Base-by-base conservation (phyloP, 441 rosid genomes). In the Pelargonium myrrhifolium region DNA sequence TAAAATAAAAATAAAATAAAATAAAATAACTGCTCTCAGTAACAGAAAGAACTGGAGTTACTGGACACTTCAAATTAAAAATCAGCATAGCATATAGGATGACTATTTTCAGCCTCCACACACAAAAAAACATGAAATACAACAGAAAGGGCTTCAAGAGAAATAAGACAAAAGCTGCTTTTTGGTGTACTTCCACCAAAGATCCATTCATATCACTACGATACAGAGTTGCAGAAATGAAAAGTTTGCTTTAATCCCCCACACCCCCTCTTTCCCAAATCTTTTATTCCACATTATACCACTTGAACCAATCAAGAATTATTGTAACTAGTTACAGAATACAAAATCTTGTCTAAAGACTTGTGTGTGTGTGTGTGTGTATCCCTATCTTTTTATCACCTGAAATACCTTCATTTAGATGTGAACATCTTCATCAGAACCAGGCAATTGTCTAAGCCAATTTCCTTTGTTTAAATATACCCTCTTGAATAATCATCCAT, bases 21-120 rank as follows among this genome's bases (percentile, higher is more conserved):
- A n/a, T n/a, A n/a, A n/a, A n/a, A n/a, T n/a, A 55, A 15, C n/a
- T 17, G 10, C 26, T 17, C n/a, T 78, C 24, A 75, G 68, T 53
- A 75, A 47, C 9, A 51, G 43, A 51, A 12, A 4, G 17, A 53
- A 65, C 20, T 28, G 68, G 65, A 68, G 65, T 35, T 5, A 35
- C 39, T 35, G 8, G 8, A 35, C 1, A 35, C 56, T 28, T 67
- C 18, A 68, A 42, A 7, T 47, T 39, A 42, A 43, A 5, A 14
- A 37, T 51, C 26, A 49, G 51, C 9, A 66, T n/a, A 40, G 47
- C 61, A 47, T 63, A 55, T n/a, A 65, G 68, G 15, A 51, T 42
- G 18, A 64, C 28, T 22, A 59, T 21, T 65, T 66, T 15, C 22
- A 66, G 22, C 43, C 7, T 11, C 6, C 1, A 53, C 4, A 53